Conservation (phyloP, 495 filamentous ascomycete genomes). For the Penicillium atrosanguineum region DNA sequence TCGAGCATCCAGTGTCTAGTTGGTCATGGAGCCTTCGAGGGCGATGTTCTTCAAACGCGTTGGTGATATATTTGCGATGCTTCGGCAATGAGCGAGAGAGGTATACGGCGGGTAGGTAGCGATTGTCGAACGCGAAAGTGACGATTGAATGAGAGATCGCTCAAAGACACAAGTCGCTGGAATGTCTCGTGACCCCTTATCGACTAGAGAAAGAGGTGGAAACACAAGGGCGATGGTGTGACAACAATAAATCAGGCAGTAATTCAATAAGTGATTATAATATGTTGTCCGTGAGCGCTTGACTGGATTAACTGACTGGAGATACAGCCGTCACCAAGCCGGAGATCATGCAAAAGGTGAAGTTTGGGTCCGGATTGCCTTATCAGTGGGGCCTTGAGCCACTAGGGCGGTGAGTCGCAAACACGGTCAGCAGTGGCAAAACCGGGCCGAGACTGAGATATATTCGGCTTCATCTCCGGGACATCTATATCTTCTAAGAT, state of each 20-base stretch:
- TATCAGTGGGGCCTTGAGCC: conserved; percentile 20
- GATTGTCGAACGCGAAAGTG: not conserved
- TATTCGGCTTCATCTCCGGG: not conserved
- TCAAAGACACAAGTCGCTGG: not conserved
- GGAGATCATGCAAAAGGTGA: conserved; percentile 4
- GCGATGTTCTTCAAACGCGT: not conserved
- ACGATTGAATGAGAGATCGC: not conserved
- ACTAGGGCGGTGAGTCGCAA: not conserved
- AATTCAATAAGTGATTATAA: too few relatives aligned
- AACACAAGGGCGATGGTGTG: not conserved
- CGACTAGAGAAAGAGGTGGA: not conserved
- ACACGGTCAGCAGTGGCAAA: conserved; percentile 14
- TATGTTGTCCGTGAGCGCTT: too few relatives aligned
- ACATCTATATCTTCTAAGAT: too few relatives aligned
- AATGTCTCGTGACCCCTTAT: not conserved
- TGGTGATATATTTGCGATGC: not conserved
- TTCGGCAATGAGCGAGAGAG: not conserved
- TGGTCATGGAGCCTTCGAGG: not conserved
- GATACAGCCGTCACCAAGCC: not conserved
- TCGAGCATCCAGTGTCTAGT: not conserved
- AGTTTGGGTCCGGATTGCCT: conserved; percentile 14
- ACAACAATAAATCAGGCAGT: too few relatives aligned
- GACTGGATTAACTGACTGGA: not conserved
- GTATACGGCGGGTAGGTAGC: not conserved
- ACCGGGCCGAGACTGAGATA: conserved; percentile 3